Evolutionary conservation across 2,329 filamentous ascomycete species (phyloP).

Genomic region (Apiospora phragmitis): DNA sequence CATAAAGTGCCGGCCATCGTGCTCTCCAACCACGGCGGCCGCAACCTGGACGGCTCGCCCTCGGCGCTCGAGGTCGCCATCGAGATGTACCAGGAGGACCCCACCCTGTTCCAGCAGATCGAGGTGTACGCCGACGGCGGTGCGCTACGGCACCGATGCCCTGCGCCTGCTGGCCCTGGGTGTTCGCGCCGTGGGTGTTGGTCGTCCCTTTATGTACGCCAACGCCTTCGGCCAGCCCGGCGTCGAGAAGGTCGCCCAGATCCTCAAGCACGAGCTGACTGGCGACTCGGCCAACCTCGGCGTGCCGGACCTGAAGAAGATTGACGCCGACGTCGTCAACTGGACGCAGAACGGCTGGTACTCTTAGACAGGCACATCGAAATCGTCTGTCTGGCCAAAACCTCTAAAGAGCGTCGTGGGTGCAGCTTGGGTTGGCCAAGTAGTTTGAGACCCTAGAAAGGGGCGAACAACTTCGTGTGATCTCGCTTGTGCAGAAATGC

Average conservation of each 20-base stretch:
- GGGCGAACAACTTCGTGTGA: not conserved
- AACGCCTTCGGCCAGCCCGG: conserved; percentile 47
- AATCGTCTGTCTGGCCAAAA: not conserved
- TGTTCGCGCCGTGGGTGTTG: conserved; percentile 39
- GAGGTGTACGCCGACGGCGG: conserved; percentile 36
- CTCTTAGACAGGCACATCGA: conserved; percentile 3
- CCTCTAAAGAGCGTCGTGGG: not conserved
- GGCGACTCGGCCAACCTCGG: conserved; percentile 31
- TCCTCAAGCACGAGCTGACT: conserved; percentile 45
- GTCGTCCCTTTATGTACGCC: conserved; percentile 47
- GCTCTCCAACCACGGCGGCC: conserved; percentile 37
- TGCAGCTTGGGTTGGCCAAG: not conserved
- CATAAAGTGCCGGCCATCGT: conserved; percentile 31
- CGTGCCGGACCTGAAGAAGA: conserved; percentile 27
- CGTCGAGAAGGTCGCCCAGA: conserved; percentile 40
- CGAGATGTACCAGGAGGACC: conserved; percentile 29
- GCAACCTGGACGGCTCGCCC: conserved; percentile 33
- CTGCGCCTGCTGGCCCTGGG: conserved; percentile 36
- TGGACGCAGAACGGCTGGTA: conserved; percentile 17
- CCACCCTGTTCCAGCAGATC: conserved; percentile 30
- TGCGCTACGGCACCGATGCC: conserved; percentile 34
- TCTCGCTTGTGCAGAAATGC: not conserved
- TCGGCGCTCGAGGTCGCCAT: conserved; percentile 31
- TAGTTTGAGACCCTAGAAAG: not conserved
- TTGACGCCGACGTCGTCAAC: conserved; percentile 22